These are phyloP conservation scores for Botrytis elliptica DNA, from an alignment of 2,329 filamentous ascomycete species.

Conservation along the genomic window DNA sequence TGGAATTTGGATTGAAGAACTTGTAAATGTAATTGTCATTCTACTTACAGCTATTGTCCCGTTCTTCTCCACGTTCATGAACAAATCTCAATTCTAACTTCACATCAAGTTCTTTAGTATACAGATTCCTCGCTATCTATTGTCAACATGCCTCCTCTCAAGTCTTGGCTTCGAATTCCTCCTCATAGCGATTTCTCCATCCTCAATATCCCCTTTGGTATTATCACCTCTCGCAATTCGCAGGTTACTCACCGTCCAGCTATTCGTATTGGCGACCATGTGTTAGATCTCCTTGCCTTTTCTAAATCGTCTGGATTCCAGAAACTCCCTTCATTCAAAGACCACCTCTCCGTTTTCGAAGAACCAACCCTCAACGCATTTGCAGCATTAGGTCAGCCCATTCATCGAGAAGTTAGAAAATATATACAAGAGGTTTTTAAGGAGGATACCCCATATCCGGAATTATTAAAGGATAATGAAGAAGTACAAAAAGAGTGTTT, in stretches of 20 bases:
- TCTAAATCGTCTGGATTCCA: slow-evolving; percentile 58
- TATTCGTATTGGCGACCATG: slow-evolving; percentile 66
- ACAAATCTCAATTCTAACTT: background rate
- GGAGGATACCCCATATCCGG: slow-evolving; percentile 56
- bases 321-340: slow-evolving; percentile 50
- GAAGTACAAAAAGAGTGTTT: slow-evolving; percentile 57
- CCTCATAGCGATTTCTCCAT: slow-evolving; percentile 57
- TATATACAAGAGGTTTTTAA: slow-evolving; percentile 68
- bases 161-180: slow-evolving; percentile 38
- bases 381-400: slow-evolving; percentile 65
- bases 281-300: slow-evolving; percentile 64
- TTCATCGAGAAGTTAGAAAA: slow-evolving; percentile 66
- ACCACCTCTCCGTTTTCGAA: slow-evolving; percentile 60
- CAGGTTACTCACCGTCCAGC: slow-evolving; percentile 54
- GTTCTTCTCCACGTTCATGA: background rate
- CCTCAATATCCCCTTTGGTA: slow-evolving; percentile 73
- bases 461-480: slow-evolving; percentile 62
- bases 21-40: background rate
- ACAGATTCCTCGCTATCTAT: background rate
- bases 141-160: slow-evolving; percentile 35
- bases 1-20: background rate
- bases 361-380: slow-evolving; percentile 70
- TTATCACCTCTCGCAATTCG: slow-evolving; percentile 56
- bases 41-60: background rate
- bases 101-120: background rate